Percentiles rank a stretch among this genome's conserved stretches.
Conservation (phyloP, 306 rosid species). For the Cercis canadensis region DNA sequence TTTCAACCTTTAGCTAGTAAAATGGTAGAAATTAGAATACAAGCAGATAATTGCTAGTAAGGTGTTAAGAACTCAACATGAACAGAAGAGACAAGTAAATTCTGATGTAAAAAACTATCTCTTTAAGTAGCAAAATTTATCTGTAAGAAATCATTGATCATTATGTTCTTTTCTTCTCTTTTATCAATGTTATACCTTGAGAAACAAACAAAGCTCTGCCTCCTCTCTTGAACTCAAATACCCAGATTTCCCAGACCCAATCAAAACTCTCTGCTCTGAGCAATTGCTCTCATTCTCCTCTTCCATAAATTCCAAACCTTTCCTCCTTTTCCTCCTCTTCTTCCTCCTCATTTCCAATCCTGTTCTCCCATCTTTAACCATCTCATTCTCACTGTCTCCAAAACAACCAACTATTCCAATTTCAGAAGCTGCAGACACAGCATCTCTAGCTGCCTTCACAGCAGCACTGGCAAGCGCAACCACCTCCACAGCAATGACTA, state of each 20-base stretch:
- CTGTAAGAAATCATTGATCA: constrained; percentile 1
- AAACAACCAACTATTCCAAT: constrained; percentile 40
- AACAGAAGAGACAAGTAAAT: constrained; percentile 16
- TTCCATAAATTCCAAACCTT: constrained; percentile 40
- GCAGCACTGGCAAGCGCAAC: constrained; percentile 45
- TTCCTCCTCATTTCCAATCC: constrained; percentile 56
- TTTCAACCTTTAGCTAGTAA: neutral
- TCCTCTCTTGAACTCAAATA: constrained; percentile 59
- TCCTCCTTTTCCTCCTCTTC: constrained; percentile 62
- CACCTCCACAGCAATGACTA: constrained; percentile 51
- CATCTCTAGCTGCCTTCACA: constrained; percentile 51
- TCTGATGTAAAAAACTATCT: neutral
- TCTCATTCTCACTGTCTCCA: constrained; percentile 38
- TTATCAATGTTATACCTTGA: constrained; percentile 52
- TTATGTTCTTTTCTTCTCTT: no score
- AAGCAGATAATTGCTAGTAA: neutral
- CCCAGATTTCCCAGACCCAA: constrained; percentile 50
- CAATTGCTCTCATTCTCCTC: constrained; percentile 29
- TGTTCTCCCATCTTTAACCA: constrained; percentile 29
- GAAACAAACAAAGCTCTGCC: constrained; percentile 64
- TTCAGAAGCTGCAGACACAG: constrained; percentile 40
- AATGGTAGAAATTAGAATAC: neutral
- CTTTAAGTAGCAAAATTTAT: no score
- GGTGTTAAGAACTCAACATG: neutral
- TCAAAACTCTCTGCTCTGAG: constrained; percentile 27